Evolutionary conservation across 2,329 filamentous ascomycete genomes (phyloP), one percentile per base, ranked within the genome.

Genomic region (Penicillium occitanis): DNA sequence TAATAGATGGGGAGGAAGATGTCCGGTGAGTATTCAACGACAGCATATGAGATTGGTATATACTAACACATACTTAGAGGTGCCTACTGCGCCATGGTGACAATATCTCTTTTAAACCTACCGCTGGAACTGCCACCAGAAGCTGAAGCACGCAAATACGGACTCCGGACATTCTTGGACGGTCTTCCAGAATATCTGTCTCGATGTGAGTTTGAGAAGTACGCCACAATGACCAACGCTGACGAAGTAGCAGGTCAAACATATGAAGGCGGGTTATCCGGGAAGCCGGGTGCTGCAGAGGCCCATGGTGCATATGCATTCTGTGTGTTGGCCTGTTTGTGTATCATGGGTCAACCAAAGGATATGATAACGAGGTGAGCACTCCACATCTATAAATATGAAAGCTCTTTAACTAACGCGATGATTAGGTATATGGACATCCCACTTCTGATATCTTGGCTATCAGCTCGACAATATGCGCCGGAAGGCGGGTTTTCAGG

Each of bases 261-360:
- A 11, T 97, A 90, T 78, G 95, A 99, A 81, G 95, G 95, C 69
- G 95, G 95, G 59, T 93, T 99, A 71, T 93, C 91, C 70, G 90
- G 88, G 65, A 89, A 90, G 69, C 95, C 93, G 62, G 90, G 90
- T 67, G 65, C 65, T 40, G 89, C 90, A 69, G 95, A 99, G 84
- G 95, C 94, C 64, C 95, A 99, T 80, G 95, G 95, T 68, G 95
- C 92, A 69, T 99, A 98, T 81, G 92, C 94, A 30, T 98, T 98
- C 79, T 97, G 94, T 79, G 93, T 91, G 65, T 82, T 99, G 67
- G 95, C 90, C 64, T 96, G 92, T 78, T 86, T 99, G 64, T 90
- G 91, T 73, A 91, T 98, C 69, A 81, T 98, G 58, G 93, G 91
- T 73, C 84, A 89, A 65, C 94, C 95, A 65, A 85, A 91, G 76